Base-by-base conservation (phyloP, 2,329 filamentous ascomycete genomes). In the Dothistroma pini region DNA sequence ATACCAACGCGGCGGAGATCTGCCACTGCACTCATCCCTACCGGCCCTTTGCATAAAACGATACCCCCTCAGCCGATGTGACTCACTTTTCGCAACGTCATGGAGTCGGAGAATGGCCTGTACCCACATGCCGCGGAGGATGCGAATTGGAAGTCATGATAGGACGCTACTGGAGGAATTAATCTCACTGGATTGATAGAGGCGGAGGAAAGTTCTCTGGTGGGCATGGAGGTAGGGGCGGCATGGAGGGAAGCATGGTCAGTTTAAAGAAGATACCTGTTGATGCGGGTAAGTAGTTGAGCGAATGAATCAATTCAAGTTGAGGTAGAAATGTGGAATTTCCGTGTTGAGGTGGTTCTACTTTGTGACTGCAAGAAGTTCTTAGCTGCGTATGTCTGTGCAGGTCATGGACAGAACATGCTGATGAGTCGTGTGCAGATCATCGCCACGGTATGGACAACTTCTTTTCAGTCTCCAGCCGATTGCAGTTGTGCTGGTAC, bases 31-130 rank as follows among this genome's bases (percentile, higher is more conserved):
- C 31, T 48, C 12, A 51, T 56, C 5, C 35, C 47, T 50, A 35
- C 41, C 22, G 38, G 47, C 55, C 35, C 55, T 57, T 57, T 57
- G 55, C 55, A 57, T 57, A 57, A 44, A 49, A 50, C 38, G 55
- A 57, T 51, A 56, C 55, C 44, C 41, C 55, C 41, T 57, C 55
- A 38, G 44, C 55, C 44, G 55, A 50, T 16, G 29, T 35, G 55
- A 41, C 32, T 35, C 14, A 35, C 35, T 19, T 16, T 44, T 56
- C 25, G 25, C 54, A 25, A 25, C 49, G 14, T 38, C 25, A 6
- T 29, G 25, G 25, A 3, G 6, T 29, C 6, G 25, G 25, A 29
- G 25, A 6, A 16, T 16, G 34, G 34, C 34, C 34, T 16, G 34
- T 7, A n/a, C n/a, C n/a, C n/a, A n/a, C 9, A 38, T 38, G 9